A percentile compares a stretch with the other conserved stretches of the same genome.
Evolutionary conservation across 805 yeast species (phyloP).

Genomic region (Tetrapisispora namnaoensis): DNA sequence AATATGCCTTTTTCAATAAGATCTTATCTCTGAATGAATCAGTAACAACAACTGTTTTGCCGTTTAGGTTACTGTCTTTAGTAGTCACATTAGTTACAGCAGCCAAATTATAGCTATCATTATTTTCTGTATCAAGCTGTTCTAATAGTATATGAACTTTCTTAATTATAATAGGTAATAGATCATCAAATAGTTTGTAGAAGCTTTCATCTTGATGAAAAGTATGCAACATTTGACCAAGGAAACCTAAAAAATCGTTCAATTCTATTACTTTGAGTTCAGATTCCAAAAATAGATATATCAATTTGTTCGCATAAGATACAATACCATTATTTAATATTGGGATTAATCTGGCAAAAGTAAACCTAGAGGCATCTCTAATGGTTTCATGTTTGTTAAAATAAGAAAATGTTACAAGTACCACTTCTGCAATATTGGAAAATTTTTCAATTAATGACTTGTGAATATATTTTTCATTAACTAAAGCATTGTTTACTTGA

Average conservation of each 20-base stretch:
- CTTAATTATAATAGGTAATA: slow-evolving; percentile 63
- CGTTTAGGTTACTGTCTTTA: neutral
- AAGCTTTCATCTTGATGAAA: slow-evolving; percentile 58
- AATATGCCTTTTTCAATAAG: slow-evolving; percentile 57
- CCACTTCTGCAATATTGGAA: slow-evolving; percentile 68
- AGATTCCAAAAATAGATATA: slow-evolving; percentile 52
- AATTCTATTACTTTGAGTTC: slow-evolving; percentile 55
- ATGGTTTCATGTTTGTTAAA: slow-evolving; percentile 56
- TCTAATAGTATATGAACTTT: slow-evolving; percentile 46
- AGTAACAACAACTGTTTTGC: slow-evolving; percentile 35
- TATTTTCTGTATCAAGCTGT: slow-evolving; percentile 32
- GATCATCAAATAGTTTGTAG: slow-evolving; percentile 61
- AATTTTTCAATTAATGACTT: slow-evolving; percentile 38
- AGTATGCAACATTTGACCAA: slow-evolving; percentile 79
- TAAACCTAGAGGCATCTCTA: slow-evolving; percentile 78
- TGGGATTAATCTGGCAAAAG: slow-evolving; percentile 80
- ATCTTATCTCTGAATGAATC: slow-evolving; percentile 57
- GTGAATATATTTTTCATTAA: slow-evolving; percentile 23
- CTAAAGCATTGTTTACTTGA: slow-evolving; percentile 31
- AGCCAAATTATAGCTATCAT: slow-evolving; percentile 9
- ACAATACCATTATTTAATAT: slow-evolving; percentile 47
- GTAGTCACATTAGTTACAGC: neutral
- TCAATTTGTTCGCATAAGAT: slow-evolving; percentile 54
- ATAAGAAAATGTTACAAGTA: slow-evolving; percentile 71
- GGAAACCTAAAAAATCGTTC: slow-evolving; percentile 70